A percentile compares a stretch with the other conserved stretches of the same genome.
Conservation (phyloP, 2,329 filamentous ascomycete species). For the Stagonosporopsis chrysanthemi region DNA sequence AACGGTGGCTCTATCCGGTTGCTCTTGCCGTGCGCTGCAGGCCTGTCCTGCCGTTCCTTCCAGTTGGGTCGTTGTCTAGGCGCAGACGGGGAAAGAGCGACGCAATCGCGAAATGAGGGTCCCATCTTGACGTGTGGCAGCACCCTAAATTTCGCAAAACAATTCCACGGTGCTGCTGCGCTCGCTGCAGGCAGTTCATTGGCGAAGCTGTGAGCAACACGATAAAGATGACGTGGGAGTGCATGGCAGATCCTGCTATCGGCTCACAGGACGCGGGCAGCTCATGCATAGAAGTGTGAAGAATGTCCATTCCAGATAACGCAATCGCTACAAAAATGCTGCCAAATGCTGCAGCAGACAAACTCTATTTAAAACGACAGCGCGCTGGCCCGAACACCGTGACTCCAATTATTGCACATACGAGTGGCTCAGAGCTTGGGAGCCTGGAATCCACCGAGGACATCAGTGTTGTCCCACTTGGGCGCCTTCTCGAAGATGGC, state of each 20-base stretch:
- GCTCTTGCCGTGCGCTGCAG: constrained; percentile 6
- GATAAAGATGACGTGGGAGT: constrained; percentile 9
- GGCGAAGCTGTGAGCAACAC: constrained; percentile 4
- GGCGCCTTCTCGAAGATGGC: constrained; percentile 68
- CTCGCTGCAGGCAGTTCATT: background rate
- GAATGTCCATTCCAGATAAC: constrained; percentile 5
- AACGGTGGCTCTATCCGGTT: constrained; percentile 1
- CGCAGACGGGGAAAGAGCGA: constrained; percentile 19
- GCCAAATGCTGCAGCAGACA: constrained; percentile 1
- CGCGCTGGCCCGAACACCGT: constrained; percentile 4
- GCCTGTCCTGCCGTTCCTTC: constrained; percentile 15
- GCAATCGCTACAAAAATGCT: constrained; percentile 4
- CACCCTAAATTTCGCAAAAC: constrained; percentile 4
- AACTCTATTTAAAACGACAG: background rate
- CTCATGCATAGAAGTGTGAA: background rate
- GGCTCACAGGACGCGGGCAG: background rate
- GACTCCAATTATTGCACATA: background rate
- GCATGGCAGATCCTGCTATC: constrained; percentile 2
- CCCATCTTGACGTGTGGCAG: constrained; percentile 6
- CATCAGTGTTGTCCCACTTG: constrained; percentile 37
- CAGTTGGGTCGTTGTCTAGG: constrained; percentile 7
- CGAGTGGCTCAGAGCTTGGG: constrained; percentile 8
- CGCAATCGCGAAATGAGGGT: constrained; percentile 20
- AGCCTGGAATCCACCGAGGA: constrained; percentile 34
- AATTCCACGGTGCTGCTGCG: background rate